Evolutionary conservation across 805 yeast genomes (phyloP).

Genomic region (Candida coquimbonensis): DNA sequence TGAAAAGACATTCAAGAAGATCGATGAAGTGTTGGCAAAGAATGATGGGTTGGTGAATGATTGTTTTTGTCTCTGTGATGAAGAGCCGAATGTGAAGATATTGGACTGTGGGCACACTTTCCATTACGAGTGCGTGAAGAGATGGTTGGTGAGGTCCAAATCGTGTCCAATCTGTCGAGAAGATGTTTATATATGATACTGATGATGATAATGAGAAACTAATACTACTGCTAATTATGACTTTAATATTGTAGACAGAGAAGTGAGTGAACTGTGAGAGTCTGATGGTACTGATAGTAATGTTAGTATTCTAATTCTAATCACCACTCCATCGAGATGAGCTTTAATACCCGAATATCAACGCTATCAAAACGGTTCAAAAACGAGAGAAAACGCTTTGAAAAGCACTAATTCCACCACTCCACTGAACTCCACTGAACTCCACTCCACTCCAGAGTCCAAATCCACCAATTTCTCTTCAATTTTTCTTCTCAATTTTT

Average conservation of each 20-base stretch:
- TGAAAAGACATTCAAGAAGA: not conserved
- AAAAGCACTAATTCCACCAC: no score
- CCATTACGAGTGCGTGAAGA: slow-evolving; percentile 19
- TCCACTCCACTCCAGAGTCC: no score
- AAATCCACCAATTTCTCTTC: no score
- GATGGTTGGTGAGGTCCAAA: slow-evolving; percentile 19
- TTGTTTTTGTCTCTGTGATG: not conserved
- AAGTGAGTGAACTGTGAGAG: no score
- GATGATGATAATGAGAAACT: no score
- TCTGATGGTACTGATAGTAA: no score
- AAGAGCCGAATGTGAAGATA: not conserved
- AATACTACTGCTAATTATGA: no score
- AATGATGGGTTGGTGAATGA: not conserved
- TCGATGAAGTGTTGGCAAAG: not conserved
- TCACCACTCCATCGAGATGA: no score
- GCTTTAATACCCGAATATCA: no score
- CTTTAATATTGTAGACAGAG: no score
- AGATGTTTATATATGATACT: not conserved
- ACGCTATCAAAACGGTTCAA: not conserved
- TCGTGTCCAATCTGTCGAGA: slow-evolving; percentile 20
- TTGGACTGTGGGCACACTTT: slow-evolving; percentile 15
- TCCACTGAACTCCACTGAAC: no score
- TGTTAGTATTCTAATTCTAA: no score
- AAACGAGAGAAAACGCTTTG: not conserved
- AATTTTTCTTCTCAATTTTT: not conserved